Percentiles rank a stretch among this genome's conserved stretches.
These are phyloP conservation scores for Handroanthus guayacan DNA, from an alignment of 257 asterid species.

Conservation along the genomic window DNA sequence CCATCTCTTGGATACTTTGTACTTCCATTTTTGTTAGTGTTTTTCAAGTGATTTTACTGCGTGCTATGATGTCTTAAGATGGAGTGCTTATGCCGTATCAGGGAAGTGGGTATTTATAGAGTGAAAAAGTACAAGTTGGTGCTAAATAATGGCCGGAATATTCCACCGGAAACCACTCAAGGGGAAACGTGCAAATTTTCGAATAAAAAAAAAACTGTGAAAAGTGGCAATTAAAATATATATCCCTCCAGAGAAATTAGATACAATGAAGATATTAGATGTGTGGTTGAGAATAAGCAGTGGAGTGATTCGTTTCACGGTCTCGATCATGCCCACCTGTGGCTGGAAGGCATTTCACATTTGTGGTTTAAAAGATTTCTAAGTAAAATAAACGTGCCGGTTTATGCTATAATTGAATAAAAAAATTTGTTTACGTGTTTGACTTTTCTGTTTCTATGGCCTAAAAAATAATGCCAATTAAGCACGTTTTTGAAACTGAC, in stretches of 20 bases:
- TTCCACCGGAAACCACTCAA: too few species aligned
- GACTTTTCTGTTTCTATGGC: not conserved
- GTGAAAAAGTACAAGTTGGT: too few species aligned
- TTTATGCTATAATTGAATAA: not conserved
- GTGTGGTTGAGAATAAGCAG: not conserved
- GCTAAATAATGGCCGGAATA: too few species aligned
- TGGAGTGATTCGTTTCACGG: not conserved
- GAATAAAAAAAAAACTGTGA: too few species aligned
- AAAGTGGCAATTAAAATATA: too few species aligned
- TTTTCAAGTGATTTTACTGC: not conserved
- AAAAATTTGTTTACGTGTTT: not conserved
- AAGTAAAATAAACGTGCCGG: not conserved
- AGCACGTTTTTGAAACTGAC: slow-evolving; percentile 19
- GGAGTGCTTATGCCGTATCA: not conserved
- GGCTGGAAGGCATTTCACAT: not conserved
- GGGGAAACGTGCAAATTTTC: too few species aligned
- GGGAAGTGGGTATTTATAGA: too few species aligned
- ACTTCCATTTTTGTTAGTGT: not conserved
- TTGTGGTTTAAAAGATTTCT: not conserved
- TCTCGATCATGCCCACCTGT: not conserved
- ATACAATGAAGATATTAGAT: too few species aligned
- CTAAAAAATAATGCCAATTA: not conserved
- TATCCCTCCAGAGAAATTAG: too few species aligned
- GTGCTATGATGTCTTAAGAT: not conserved
- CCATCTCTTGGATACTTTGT: slow-evolving; percentile 52